Base-by-base conservation (phyloP, 75 land plant species). In the Azolla pinnata region DNA sequence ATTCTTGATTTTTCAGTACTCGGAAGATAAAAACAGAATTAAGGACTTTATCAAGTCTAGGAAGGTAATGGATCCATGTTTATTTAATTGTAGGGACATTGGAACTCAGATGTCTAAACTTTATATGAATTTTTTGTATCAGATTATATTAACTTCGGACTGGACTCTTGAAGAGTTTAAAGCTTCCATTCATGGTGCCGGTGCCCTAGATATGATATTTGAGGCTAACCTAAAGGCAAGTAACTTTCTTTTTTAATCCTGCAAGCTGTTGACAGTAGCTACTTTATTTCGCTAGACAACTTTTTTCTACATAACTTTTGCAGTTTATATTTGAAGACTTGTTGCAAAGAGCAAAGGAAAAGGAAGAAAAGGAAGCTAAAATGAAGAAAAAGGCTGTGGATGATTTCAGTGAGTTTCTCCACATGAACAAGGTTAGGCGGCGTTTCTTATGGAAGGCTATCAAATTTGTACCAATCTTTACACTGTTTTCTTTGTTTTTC, bases 311-410 rank as follows among this genome's bases (percentile, higher is more conserved):
- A n/a, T 38, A 8, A 14, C 12, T 38, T 38, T 68, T 75, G 68
- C 72, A 91, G 97, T 83, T 84, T 68, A 74, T 87, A 24, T 91
- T 75, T 76, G 86, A 91, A 28, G 97, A 91, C 21, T 54, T 76
- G 4, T 38, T 88, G 10, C 95, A 87, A 38, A 79, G 86, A 65
- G 63, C 70, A 0, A 87, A 74, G 68, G 93, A 91, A 70, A 84
- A 88, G 66, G 97, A 91, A 45, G 95, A 91, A 56, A 91, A 84
- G 71, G 93, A 91, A 71, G 86, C 95, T 55, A 87, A 84, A 72
- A 91, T 75, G 50, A 79, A 71, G 51, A 82, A 82, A 40, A 76
- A 86, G 46, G 76, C 85, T 44, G 81, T 71, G n/a, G 95, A 91
- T 32, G 87, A 91, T 44, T 84, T 87, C 50, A 57, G 65, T 31